Base-by-base conservation (phyloP, 257 asterid genomes). In the Osmanthus fragrans region DNA sequence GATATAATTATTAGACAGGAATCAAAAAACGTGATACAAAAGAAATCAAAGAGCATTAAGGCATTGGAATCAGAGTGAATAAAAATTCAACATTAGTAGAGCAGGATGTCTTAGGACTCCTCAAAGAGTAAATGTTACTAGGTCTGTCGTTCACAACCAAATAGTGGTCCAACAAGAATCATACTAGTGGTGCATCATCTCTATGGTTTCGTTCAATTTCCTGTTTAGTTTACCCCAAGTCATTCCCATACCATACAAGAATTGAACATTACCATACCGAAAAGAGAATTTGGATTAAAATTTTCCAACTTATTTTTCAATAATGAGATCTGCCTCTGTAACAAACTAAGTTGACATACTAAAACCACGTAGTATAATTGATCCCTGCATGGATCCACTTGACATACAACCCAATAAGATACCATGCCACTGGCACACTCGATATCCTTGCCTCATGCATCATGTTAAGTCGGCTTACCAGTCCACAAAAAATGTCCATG, bases 401-500 rank as follows among this genome's bases (percentile, higher is more conserved):
- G 68, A 7, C 32, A 60, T 10, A 25, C 68, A 60, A 60, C 68
- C 68, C 34, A 71, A 70, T 13, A 32, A 30, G 45, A 60, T 74
- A 54, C 42, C 40, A 32, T 40, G 56, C 12, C 47, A 64, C 70
- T 58, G 78, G 75, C 71, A 68, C 49, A 65, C 68, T 64, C 58
- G 70, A 70, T 21, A 37, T 23, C 64, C 51, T 63, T 27, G 18
- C 69, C 32, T 63, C 65, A 10, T 60, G 34, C 42, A 36, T 72
- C 72, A 73, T 37, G 49, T 33, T 71, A 71, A 51, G 71, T 45
- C 42, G 23, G 74, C 51, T 68, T 73, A 23, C 74, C 78, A n/a
- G 21, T 66, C 30, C 49, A 40, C 74, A 69, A 42, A 70, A 70
- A 70, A 73, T 27, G 5, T 37, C 21, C 73, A 76, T 42, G 42